Evolutionary conservation across 1,139 yeast genomes (phyloP).

Genomic region (Hyphopichia khmerensis): DNA sequence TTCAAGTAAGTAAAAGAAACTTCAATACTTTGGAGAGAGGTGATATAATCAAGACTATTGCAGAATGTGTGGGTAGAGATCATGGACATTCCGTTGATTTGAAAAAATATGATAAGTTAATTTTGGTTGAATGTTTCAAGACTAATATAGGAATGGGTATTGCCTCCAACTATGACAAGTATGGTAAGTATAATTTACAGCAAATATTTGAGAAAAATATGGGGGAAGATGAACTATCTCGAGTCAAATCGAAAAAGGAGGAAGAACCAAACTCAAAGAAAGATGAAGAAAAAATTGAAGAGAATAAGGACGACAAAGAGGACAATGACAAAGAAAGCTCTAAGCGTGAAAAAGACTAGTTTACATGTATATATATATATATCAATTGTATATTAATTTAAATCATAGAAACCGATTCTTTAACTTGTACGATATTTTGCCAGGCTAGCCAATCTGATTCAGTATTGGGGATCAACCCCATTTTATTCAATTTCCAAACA

Average conservation of each 20-base stretch:
- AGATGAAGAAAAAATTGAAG: slow-evolving; percentile 6
- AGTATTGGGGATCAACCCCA: slow-evolving; percentile 90
- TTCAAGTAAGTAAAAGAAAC: slow-evolving; percentile 76
- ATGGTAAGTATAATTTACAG: slow-evolving; percentile 60
- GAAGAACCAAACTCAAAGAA: slow-evolving; percentile 4
- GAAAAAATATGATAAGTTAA: slow-evolving; percentile 73
- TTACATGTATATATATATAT: background rate
- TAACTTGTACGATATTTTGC: slow-evolving; percentile 50
- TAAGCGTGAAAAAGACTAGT: background rate
- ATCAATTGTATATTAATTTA: slow-evolving; percentile 1
- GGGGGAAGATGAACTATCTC: slow-evolving; percentile 10
- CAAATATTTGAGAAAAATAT: slow-evolving; percentile 55
- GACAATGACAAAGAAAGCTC: background rate
- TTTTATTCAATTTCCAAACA: slow-evolving; percentile 74
- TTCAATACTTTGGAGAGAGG: slow-evolving; percentile 70
- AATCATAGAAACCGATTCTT: slow-evolving; percentile 14
- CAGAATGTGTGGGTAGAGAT: slow-evolving; percentile 67
- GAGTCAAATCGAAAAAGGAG: slow-evolving; percentile 9
- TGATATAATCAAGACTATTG: slow-evolving; percentile 69
- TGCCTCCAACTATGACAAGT: slow-evolving; percentile 58
- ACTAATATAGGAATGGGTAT: slow-evolving; percentile 81
- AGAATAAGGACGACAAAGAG: background rate
- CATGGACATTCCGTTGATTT: slow-evolving; percentile 79
- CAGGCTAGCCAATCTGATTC: slow-evolving; percentile 91
- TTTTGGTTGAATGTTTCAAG: slow-evolving; percentile 85